Base-by-base conservation (phyloP, 2,329 filamentous ascomycete genomes). In the Ophiostoma montium region DNA sequence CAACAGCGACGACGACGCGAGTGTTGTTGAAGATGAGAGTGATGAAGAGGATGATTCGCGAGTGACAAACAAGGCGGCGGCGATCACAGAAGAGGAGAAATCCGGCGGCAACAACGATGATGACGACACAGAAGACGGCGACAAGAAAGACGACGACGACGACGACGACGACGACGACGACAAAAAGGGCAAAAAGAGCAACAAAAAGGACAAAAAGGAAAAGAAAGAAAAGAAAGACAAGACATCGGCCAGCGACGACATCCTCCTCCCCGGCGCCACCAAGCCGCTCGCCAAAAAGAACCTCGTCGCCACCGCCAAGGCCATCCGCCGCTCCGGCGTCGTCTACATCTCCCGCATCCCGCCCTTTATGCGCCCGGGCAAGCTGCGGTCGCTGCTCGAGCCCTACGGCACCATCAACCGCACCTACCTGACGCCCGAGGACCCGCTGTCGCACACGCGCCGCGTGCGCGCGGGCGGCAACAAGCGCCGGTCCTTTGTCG, bases 301-400 rank as follows among this genome's bases (percentile, higher is more conserved):
- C 60, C 74, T 85, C 45, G 74, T 82, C 35, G 71, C 72, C 5
- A 75, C 78, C 11, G 76, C 80, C 54, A 74, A 74, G 33, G 78
- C 80, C 19, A 72, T 83, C 52, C 78, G 77, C 57, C 83, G 80
- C 61, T 87, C 84, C 0, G 86, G 86, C 54, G 84, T 94, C 12
- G 71, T 92, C 52, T 94, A 92, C 66, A 72, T 94, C 53, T 90
- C 85, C 5, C 80, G 86, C 52, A 78, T 92, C 54, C 86, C 87
- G 4, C 87, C 87, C 0, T 94, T 89, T 65, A 92, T 94, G 85
- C 89, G 88, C 59, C 85, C 86, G 7, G 69, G 72, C 47, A 89
- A 89, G 60, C 71, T 92, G 36, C 80, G 84, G 55, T 80, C 81
- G 16, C 78, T 88, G 13, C 76, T 92, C 48, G 73, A 80, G 53